Evolutionary conservation across 2,329 filamentous ascomycete species (phyloP).

Genomic region (Trichophyton verrucosum): DNA sequence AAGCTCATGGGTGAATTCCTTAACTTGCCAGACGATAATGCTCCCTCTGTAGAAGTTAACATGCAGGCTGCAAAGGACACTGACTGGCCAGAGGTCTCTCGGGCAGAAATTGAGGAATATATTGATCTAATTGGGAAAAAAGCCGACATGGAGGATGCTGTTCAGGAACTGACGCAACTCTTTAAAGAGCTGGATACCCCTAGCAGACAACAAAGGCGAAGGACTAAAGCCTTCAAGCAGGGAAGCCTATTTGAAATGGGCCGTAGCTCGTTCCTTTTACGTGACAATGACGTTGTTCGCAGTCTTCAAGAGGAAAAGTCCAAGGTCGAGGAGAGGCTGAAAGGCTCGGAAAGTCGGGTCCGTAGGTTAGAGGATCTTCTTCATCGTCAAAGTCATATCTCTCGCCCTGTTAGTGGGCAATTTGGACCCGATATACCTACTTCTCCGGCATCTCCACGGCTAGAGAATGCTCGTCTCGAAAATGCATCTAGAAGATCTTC

Average conservation of each 20-base stretch:
- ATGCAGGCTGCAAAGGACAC: slow-evolving; percentile 60
- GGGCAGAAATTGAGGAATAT: slow-evolving; percentile 66
- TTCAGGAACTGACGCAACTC: slow-evolving; percentile 62
- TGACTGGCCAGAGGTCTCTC: slow-evolving; percentile 64
- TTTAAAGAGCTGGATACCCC: slow-evolving; percentile 69
- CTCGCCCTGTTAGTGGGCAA: slow-evolving; percentile 41
- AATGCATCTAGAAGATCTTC: slow-evolving; percentile 46
- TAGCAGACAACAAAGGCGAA: slow-evolving; percentile 73
- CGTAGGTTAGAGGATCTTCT: slow-evolving; percentile 83
- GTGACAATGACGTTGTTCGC: slow-evolving; percentile 69
- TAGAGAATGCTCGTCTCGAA: slow-evolving; percentile 28
- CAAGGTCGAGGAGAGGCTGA: slow-evolving; percentile 60
- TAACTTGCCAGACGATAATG: slow-evolving; percentile 51
- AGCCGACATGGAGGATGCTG: slow-evolving; percentile 51
- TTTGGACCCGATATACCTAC: slow-evolving; percentile 33
- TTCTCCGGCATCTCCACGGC: slow-evolving; percentile 30
- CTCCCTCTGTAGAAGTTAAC: slow-evolving; percentile 72
- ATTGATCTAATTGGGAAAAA: slow-evolving; percentile 53
- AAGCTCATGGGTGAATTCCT: slow-evolving; percentile 69
- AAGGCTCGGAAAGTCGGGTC: slow-evolving; percentile 77
- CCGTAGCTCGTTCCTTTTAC: slow-evolving; percentile 70
- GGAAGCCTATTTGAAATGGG: slow-evolving; percentile 89
- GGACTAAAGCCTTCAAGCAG: slow-evolving; percentile 89
- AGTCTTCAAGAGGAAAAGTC: slow-evolving; percentile 73
- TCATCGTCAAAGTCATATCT: slow-evolving; percentile 60